These are phyloP conservation scores for Mucor mucedo DNA, from an alignment of 371 early-diverging fungal species.

Conservation along the genomic window DNA sequence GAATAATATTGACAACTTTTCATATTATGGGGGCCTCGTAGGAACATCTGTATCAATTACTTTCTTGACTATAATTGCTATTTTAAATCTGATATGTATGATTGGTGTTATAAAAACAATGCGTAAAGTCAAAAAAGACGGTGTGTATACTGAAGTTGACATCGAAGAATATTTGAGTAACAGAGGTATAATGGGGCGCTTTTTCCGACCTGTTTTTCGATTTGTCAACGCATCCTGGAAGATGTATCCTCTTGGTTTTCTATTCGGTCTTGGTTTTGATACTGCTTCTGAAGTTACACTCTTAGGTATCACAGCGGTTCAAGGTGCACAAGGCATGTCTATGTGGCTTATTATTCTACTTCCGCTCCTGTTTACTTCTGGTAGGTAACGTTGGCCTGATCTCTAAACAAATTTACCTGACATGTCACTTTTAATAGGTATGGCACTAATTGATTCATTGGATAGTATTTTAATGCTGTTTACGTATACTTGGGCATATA, in stretches of 20 bases:
- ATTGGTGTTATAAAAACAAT: constrained; percentile 47
- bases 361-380: constrained; percentile 69
- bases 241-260: constrained; percentile 67
- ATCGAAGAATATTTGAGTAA: constrained; percentile 46
- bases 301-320: constrained; percentile 60
- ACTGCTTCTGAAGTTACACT: constrained; percentile 70
- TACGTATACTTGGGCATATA: constrained; percentile 68
- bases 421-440: constrained; percentile 33
- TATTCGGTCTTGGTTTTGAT: constrained; percentile 77
- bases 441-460: constrained; percentile 69
- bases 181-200: constrained; percentile 52
- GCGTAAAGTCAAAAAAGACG: constrained; percentile 43
- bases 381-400: constrained; percentile 22
- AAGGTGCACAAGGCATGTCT: constrained; percentile 52
- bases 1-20: constrained; percentile 52
- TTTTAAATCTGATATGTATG: constrained; percentile 58
- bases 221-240: constrained; percentile 68
- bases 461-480: constrained; percentile 71
- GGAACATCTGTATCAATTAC: constrained; percentile 63
- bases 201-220: constrained; percentile 62
- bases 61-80: constrained; percentile 64
- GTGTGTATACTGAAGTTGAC: constrained; percentile 53
- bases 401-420: background rate
- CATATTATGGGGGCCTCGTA: constrained; percentile 58
- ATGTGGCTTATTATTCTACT: constrained; percentile 62